phyloP scores from a whole-genome alignment of 306 rosid genomes.

The Citrullus amarus region DNA sequence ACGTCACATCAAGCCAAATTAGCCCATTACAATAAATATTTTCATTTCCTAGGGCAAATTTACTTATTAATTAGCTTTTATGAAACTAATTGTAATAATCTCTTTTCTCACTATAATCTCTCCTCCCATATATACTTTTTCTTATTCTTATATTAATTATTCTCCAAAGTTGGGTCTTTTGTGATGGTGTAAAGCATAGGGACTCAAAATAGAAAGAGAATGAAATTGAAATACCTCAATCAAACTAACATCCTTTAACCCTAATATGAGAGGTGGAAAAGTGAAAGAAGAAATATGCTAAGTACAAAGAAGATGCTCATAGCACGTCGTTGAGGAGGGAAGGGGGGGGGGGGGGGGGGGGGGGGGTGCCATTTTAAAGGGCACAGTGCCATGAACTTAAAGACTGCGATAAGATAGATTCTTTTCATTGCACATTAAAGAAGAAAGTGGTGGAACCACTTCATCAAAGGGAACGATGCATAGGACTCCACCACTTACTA shows the following conservation, averaged over 20 bases:
- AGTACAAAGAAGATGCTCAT: neutral
- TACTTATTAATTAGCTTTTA: no score
- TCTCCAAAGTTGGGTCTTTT: neutral
- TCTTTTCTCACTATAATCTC: no score
- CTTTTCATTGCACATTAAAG: neutral
- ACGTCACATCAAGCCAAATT: no score
- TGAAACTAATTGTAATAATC: no score
- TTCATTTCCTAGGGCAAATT: no score
- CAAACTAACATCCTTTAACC: neutral
- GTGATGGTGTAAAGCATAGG: neutral
- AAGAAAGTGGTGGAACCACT: conserved; percentile 9
- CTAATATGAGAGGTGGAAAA: neutral
- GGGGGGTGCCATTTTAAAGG: neutral
- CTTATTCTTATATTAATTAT: neutral
- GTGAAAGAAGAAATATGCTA: neutral
- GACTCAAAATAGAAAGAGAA: neutral
- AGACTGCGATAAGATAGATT: conserved; percentile 1
- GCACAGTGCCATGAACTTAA: neutral
- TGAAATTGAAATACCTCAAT: neutral
- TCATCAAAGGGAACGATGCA: neutral
- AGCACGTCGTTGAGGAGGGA: neutral
- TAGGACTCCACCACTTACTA: neutral
- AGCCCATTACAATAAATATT: no score
- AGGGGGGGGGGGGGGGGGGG: no score
- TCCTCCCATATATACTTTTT: neutral